A percentile compares a stretch with the other conserved stretches of the same genome.
phyloP scores from a whole-genome alignment of 2,329 filamentous ascomycete genomes.

The Leptographium galeiforme region DNA sequence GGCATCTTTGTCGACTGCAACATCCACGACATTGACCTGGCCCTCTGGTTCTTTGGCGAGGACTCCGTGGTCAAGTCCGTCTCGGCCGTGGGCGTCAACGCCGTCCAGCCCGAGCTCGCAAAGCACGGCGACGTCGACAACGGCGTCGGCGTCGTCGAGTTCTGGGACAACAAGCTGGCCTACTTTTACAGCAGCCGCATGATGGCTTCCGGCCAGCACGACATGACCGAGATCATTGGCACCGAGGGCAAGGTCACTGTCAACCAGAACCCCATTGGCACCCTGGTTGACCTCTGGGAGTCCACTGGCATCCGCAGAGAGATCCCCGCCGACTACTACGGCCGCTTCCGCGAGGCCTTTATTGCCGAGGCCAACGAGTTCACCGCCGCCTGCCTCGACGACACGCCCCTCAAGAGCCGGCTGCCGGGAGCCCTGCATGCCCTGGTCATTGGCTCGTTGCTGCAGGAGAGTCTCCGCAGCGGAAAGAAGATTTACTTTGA shows the following conservation, averaged over 20 bases:
- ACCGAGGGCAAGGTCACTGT: conserved; percentile 1
- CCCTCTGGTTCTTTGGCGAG: conserved; percentile 2
- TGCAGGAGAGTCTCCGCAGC: conserved; percentile 1
- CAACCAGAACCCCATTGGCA: conserved; percentile 2
- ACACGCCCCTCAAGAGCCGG: not conserved
- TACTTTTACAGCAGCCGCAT: conserved; percentile 4
- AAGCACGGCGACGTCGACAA: conserved; percentile 3
- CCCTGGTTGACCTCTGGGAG: conserved; percentile 2
- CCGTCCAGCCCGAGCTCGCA: not conserved
- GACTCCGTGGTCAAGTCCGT: not conserved
- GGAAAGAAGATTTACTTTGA: conserved; percentile 5
- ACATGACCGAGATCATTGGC: conserved; percentile 5
- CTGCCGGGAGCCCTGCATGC: not conserved
- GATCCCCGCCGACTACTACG: conserved; percentile 2
- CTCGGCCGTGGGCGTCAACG: not conserved
- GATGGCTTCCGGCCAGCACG: conserved; percentile 3
- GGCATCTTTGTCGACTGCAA: conserved; percentile 6
- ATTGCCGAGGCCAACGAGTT: conserved; percentile 4
- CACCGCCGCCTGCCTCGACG: not conserved
- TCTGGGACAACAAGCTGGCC: conserved; percentile 1
- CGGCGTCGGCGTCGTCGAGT: conserved; percentile 4
- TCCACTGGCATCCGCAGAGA: not conserved
- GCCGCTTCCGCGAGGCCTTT: conserved; percentile 1
- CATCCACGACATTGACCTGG: conserved; percentile 5
- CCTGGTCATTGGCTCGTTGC: not conserved